Percentiles rank a stretch among this genome's conserved stretches.
Conservation (phyloP, 129 eudicot genomes). For the Flaveria ramosissima region DNA sequence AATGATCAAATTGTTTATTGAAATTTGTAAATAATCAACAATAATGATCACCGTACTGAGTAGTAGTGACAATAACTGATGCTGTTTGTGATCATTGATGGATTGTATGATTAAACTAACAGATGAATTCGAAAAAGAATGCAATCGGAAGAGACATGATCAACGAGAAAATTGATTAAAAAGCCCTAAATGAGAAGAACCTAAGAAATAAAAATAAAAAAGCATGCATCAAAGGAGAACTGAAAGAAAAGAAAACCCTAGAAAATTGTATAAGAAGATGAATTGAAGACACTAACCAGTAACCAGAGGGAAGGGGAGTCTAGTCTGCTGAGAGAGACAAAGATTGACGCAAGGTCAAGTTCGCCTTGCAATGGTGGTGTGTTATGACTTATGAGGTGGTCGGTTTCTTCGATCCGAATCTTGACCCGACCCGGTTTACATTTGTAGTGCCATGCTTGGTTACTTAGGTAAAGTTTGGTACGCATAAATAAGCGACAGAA, state of each 20-base stretch:
- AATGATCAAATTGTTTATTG: no score
- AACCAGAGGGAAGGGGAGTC: neutral
- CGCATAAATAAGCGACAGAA: no score
- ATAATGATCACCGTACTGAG: no score
- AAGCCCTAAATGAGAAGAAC: neutral
- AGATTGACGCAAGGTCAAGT: constrained; percentile 5
- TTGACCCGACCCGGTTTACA: neutral
- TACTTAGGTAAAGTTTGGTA: no score
- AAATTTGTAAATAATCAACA: no score
- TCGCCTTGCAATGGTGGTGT: constrained; percentile 1
- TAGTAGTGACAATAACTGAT: no score
- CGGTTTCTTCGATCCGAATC: neutral
- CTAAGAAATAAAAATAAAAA: neutral
- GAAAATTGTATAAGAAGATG: neutral
- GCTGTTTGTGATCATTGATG: neutral
- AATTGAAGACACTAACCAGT: neutral
- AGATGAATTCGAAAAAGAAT: neutral
- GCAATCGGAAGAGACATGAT: neutral
- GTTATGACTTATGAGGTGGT: neutral
- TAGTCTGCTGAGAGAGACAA: neutral
- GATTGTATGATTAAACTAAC: neutral
- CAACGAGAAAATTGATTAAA: neutral
- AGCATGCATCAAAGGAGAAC: neutral
- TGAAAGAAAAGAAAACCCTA: neutral
- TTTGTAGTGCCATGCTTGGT: no score